A percentile compares a stretch with the other conserved stretches of the same genome.
These are phyloP conservation scores for Plasmodiophora brassicae DNA, from an alignment of 208 protist genomes.

Conservation along the genomic window DNA sequence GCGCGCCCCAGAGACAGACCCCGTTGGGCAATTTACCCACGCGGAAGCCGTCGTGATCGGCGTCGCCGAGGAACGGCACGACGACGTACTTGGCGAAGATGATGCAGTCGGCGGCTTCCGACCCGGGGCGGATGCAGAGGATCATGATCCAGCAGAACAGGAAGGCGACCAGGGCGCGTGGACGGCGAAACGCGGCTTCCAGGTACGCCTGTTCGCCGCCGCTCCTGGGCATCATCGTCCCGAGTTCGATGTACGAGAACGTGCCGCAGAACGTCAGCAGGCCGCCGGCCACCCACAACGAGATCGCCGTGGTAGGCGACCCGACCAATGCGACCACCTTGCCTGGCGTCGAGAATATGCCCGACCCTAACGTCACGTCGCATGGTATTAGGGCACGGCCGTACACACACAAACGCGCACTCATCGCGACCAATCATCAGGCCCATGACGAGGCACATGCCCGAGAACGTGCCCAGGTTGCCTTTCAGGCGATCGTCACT, in stretches of 20 bases:
- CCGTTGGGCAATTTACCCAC: too few species aligned
- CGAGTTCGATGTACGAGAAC: not conserved
- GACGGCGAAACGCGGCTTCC: not conserved
- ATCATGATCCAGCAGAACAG: not conserved
- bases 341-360: not conserved
- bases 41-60: not conserved
- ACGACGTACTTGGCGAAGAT: not conserved
- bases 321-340: not conserved
- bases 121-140: not conserved
- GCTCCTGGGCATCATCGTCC: not conserved
- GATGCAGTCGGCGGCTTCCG: not conserved
- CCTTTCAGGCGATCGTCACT: not conserved
- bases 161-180: not conserved
- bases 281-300: not conserved
- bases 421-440: not conserved
- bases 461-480: not conserved
- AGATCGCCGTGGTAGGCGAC: not conserved
- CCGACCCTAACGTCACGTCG: not conserved
- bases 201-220: not conserved
- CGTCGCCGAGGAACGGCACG: not conserved
- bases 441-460: not conserved
- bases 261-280: not conserved
- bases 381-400: not conserved
- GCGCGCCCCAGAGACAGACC: too few species aligned
- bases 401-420: not conserved